phyloP scores from a whole-genome alignment of 148 eudicot genomes.

The Dysphania ambrosioides region DNA sequence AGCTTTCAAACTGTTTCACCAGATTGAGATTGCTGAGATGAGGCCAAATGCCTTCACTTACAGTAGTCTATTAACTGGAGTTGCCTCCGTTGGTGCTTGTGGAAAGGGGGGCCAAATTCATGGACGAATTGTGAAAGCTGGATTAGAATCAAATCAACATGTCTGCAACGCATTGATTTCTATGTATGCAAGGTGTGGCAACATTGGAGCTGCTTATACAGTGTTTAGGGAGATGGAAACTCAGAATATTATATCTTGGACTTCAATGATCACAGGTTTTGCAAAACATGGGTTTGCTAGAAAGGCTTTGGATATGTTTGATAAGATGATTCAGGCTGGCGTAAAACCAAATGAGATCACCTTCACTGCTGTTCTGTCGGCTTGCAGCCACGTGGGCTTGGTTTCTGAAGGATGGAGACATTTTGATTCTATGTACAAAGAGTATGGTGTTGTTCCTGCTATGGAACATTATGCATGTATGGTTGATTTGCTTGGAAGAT shows the following conservation, averaged over 20 bases:
- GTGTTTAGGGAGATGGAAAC: constrained; percentile 42
- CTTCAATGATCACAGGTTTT: constrained; percentile 62
- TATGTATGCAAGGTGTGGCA: constrained; percentile 70
- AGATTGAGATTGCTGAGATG: constrained; percentile 29
- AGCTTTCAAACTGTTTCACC: constrained; percentile 39
- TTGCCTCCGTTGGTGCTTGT: constrained; percentile 52
- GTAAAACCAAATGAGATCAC: constrained; percentile 65
- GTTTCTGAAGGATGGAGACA: constrained; percentile 53
- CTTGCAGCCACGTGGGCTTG: constrained; percentile 70
- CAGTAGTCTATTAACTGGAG: constrained; percentile 63
- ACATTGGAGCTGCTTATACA: constrained; percentile 51
- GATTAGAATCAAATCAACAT: constrained; percentile 40
- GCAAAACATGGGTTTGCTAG: constrained; percentile 60
- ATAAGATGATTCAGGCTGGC: constrained; percentile 51
- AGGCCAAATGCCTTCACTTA: constrained; percentile 50
- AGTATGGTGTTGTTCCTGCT: constrained; percentile 48
- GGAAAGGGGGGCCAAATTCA: constrained; percentile 69
- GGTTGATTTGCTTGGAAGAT: constrained; percentile 66
- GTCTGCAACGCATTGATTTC: constrained; percentile 56
- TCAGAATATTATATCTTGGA: constrained; percentile 62
- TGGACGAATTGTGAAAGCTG: constrained; percentile 46
- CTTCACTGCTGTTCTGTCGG: constrained; percentile 61
- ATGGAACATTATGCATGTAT: constrained; percentile 84
- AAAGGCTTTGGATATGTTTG: constrained; percentile 48
- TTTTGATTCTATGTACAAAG: constrained; percentile 45